Evolutionary conservation across 768 basidiomycete genomes (phyloP).

Genomic region (Lactarius vividus): DNA sequence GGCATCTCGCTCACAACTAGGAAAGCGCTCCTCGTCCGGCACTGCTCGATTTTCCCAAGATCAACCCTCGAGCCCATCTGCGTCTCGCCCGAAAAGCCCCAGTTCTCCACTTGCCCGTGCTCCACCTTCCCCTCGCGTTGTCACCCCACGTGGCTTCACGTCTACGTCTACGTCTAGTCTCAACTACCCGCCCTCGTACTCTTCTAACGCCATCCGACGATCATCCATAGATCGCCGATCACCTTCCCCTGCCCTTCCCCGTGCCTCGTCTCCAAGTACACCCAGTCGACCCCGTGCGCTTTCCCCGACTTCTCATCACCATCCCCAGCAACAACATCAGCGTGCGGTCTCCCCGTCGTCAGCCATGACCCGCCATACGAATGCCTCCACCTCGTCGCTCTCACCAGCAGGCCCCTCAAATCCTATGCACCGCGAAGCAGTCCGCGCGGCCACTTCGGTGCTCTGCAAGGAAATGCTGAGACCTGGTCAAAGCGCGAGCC

Average conservation of each 20-base stretch:
- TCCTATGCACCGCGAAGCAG: constrained; percentile 62
- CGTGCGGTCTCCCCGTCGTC: constrained; percentile 34
- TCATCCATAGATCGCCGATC: constrained; percentile 32
- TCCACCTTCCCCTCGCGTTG: constrained; percentile 39
- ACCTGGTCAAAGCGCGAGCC: constrained; percentile 55
- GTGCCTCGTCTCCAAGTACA: constrained; percentile 28
- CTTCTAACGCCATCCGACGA: constrained; percentile 32
- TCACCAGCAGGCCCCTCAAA: constrained; percentile 40
- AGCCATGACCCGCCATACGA: constrained; percentile 51
- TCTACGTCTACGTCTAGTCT: constrained; percentile 54
- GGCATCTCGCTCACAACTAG: constrained; percentile 39
- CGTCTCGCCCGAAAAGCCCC: constrained; percentile 39
- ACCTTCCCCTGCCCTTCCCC: constrained; percentile 42
- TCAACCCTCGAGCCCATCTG: constrained; percentile 42
- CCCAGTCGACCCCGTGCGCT: constrained; percentile 12
- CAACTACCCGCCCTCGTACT: constrained; percentile 33
- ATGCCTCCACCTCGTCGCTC: constrained; percentile 59
- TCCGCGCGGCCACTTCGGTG: constrained; percentile 60
- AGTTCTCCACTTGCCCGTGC: constrained; percentile 27
- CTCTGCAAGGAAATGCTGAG: constrained; percentile 65
- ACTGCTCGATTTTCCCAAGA: constrained; percentile 43
- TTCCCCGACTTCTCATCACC: constrained; percentile 11
- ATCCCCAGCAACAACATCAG: constrained; percentile 11
- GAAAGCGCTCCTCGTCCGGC: constrained; percentile 36
- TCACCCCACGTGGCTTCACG: constrained; percentile 42